These are phyloP conservation scores for Malassezia nana DNA, from an alignment of 1,284 basidiomycete genomes.

Conservation along the genomic window DNA sequence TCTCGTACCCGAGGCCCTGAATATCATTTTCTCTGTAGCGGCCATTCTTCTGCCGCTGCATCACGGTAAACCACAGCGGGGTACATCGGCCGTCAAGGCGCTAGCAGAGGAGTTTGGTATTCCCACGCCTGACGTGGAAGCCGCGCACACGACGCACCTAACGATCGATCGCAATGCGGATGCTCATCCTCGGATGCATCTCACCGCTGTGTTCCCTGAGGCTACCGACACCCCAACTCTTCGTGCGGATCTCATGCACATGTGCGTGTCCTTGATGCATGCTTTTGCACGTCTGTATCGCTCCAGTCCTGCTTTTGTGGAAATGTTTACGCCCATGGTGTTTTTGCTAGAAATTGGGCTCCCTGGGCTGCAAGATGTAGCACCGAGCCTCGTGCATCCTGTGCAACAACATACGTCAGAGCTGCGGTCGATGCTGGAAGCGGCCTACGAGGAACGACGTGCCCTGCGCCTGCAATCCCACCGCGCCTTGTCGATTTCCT, in stretches of 20 bases:
- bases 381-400: constrained; percentile 18
- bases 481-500: constrained; percentile 88
- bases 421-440: constrained; percentile 57
- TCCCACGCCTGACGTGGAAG: constrained; percentile 37
- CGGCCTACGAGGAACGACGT: constrained; percentile 62
- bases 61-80: background rate
- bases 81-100: constrained; percentile 21
- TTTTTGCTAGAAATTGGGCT: constrained; percentile 17
- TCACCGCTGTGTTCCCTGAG: constrained; percentile 6
- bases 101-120: constrained; percentile 36
- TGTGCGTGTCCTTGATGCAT: constrained; percentile 21
- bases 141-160: constrained; percentile 20
- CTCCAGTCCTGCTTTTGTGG: constrained; percentile 34
- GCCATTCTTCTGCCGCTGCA: constrained; percentile 59
- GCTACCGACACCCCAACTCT: constrained; percentile 2
- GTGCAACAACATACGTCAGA: constrained; percentile 43
- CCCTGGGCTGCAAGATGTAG: constrained; percentile 6
- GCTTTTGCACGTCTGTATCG: constrained; percentile 35
- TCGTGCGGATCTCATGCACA: constrained; percentile 20
- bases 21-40: constrained; percentile 64
- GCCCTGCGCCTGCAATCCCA: constrained; percentile 83
- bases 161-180: background rate
- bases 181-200: background rate
- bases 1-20: constrained; percentile 77
- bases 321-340: constrained; percentile 36